These are phyloP conservation scores for Metschnikowia similis DNA, from an alignment of 805 yeast species.

Conservation along the genomic window DNA sequence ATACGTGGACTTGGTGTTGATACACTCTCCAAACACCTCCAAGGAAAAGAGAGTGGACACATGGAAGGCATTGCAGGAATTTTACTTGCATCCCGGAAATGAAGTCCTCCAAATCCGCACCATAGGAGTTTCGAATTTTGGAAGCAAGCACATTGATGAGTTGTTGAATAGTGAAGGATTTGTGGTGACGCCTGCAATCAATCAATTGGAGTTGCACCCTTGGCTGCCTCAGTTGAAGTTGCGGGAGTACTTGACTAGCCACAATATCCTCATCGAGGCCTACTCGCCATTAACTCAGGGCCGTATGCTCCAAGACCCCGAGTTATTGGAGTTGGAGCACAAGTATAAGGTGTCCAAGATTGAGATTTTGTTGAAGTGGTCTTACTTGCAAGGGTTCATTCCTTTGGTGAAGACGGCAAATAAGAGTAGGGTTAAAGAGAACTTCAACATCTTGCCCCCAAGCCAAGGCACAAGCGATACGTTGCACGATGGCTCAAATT, in stretches of 20 bases:
- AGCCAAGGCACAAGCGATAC: conserved; percentile 20
- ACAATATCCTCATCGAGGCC: conserved; percentile 64
- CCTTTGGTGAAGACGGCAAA: conserved; percentile 67
- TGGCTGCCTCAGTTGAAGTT: conserved; percentile 70
- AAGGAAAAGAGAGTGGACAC: conserved; percentile 51
- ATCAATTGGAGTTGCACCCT: conserved; percentile 82
- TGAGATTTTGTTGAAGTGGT: conserved; percentile 70
- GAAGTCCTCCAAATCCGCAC: conserved; percentile 54
- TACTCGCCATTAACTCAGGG: conserved; percentile 78
- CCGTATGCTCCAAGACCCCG: conserved; percentile 50
- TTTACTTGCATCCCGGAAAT: conserved; percentile 45
- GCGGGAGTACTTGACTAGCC: conserved; percentile 52
- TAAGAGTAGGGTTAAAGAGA: conserved; percentile 46
- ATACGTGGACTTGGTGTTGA: conserved; percentile 38
- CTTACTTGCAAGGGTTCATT: conserved; percentile 63
- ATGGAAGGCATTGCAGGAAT: conserved; percentile 73
- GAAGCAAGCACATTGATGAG: conserved; percentile 55
- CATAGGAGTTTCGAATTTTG: conserved; percentile 79
- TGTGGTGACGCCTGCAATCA: conserved; percentile 54
- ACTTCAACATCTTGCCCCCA: conserved; percentile 48
- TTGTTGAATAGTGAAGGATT: conserved; percentile 53
- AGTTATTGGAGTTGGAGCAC: conserved; percentile 45
- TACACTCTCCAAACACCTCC: conserved; percentile 49
- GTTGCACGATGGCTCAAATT: conserved; percentile 22
- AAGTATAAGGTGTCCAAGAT: conserved; percentile 49